Evolutionary conservation across 116 monocot genomes (phyloP).

Genomic region (Posidonia oceanica): DNA sequence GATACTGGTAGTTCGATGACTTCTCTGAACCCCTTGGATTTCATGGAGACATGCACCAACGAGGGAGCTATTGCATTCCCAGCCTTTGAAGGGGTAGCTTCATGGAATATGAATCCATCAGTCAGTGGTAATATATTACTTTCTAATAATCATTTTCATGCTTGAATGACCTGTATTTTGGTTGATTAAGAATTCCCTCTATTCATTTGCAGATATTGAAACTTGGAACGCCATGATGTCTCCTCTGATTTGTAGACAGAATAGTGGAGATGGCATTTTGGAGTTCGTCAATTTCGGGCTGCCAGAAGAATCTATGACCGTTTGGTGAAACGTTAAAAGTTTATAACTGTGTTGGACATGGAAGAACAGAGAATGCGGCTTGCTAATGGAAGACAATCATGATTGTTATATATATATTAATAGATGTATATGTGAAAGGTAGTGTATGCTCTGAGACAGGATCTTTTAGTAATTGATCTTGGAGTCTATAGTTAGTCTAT

Average conservation of each 20-base stretch:
- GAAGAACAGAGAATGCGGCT: no score
- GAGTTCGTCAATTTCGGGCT: conserved; percentile 7
- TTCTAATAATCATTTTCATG: background rate
- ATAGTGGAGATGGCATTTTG: conserved; percentile 11
- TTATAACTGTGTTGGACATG: no score
- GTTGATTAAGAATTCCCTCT: background rate
- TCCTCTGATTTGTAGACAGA: conserved; percentile 15
- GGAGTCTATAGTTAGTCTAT: background rate
- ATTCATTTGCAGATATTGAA: background rate
- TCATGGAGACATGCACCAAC: background rate
- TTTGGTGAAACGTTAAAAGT: background rate
- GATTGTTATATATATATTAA: no score
- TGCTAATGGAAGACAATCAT: background rate
- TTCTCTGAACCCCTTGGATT: background rate
- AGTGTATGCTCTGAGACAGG: background rate
- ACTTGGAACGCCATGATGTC: conserved; percentile 5
- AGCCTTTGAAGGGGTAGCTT: conserved; percentile 1
- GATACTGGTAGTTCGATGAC: background rate
- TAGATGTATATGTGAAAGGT: background rate
- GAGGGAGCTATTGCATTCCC: background rate
- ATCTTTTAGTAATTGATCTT: conserved; percentile 1
- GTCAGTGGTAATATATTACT: background rate
- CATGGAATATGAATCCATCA: background rate
- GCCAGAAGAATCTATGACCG: background rate
- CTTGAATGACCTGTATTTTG: background rate